Evolutionary conservation across 192 early-diverging fungal genomes (phyloP), one percentile per base, ranked within the genome.

Genomic region (Linnemannia elongata): DNA sequence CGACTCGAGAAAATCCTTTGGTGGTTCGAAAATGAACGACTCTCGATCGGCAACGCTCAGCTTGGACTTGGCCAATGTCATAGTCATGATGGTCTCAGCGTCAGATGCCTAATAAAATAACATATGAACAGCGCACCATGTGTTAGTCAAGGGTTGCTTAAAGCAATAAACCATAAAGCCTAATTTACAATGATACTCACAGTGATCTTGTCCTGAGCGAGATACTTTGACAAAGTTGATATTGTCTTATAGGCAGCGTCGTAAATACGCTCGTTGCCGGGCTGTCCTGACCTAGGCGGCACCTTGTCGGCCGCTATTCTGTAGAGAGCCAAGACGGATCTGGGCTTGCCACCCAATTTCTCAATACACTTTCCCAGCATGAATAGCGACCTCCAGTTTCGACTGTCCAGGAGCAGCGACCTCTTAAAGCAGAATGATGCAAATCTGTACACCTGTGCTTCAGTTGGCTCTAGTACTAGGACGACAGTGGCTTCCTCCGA

Each of bases 221-320:
- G 71, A 70, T 87, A 88, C 77, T 96, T 96, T 13, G 85, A 85
- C 30, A 96, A 66, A 4, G 89, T 83, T 13, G 93, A 93, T 38
- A 91, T 88, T 27, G 95, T 76, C 69, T 91, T 92, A 72, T 93
- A 92, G 1, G 83, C 85, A 22, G 94, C 90, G 69, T 96, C 94
- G 44, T 94, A 86, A 30, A 94, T 92, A 45, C 74, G 91, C 76
- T 95, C 94, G 71, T 92, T 89, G 30, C 89, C 90, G 38, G 79
- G 85, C 41, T 89, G 88, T 10, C 88, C 76, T 72, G 87, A 81
- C 44, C 80, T 76, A 69, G 76, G 76, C 15, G 85, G 82, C 22
- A 87, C 87, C 41, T 71, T 72, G 30, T 83, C 79, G 5, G 85
- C 75, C 13, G 92, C 88, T 18, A 88, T 36, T 33, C 82, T 83